Base-by-base conservation (phyloP, 352 stramenopile species). In the Phytophthora tentaculata region DNA sequence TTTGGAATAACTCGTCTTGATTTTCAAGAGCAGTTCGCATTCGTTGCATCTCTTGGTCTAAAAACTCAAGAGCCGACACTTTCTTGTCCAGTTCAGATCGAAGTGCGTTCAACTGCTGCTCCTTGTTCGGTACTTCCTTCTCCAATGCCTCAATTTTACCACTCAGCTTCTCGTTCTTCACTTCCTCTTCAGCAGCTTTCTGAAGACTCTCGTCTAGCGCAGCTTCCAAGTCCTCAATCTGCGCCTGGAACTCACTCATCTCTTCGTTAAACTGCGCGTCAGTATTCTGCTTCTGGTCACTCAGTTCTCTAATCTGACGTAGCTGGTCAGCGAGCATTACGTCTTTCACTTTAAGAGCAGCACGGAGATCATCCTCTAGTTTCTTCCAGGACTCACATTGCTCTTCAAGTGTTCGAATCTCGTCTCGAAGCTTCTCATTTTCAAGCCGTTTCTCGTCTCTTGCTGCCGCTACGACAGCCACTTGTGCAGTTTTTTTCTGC, bases 21-120 rank as follows among this genome's bases (percentile, higher is more conserved):
- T 90, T 81, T 47, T 75, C 68, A 1, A 91, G 73, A 16, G 69
- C 69, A 0, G 60, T 69, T 14, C 81, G 80, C 79, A 92, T 81
- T 0, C 77, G 74, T 24, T 88, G 79, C 83, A 92, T 90, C 44
- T 92, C 84, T 10, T 77, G 79, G 37, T 91, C 84, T 7, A 92
- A 79, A 22, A 91, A 77, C 44, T 90, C 83, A 12, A 92, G 64
- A 5, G 83, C 84, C 9, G 69, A 71, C 13, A 81, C 71, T 47
- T 90, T 91, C 16, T 82, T 71, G 35, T 74, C 71, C 7, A 92
- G 17, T 41, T 86, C 60, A 23, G 24, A 23, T 2, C 51, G 56
- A 56, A 77, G 60, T 0, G 35, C 54, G 2, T 12, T 29, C 0
- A 78, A 7, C 1, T 71, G n/a, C 0, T 69, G 45, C 1, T 84